These are phyloP conservation scores for Piloderma croceum DNA, from an alignment of 768 basidiomycete species.

Conservation along the genomic window DNA sequence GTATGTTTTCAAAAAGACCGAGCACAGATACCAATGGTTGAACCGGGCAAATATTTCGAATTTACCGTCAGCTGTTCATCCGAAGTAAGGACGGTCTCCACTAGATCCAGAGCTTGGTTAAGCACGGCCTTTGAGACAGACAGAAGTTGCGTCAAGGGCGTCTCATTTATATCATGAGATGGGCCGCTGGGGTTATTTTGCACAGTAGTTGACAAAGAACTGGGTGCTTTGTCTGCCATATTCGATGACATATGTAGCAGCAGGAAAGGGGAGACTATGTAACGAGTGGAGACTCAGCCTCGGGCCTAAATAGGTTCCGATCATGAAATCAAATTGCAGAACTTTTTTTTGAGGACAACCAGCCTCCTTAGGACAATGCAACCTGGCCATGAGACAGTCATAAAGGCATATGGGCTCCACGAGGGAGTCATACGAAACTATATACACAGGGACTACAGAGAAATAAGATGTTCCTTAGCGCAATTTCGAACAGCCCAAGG, in stretches of 20 bases:
- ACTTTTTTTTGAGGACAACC: too few relatives aligned
- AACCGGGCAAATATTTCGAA: conserved; percentile 79
- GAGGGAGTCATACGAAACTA: too few relatives aligned
- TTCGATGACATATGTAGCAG: too few relatives aligned
- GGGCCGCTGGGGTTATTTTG: too few relatives aligned
- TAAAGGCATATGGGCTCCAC: conserved; percentile 4
- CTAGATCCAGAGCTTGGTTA: conserved; percentile 65
- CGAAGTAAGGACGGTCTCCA: conserved; percentile 57
- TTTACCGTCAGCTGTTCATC: conserved; percentile 65
- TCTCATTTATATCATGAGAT: too few relatives aligned
- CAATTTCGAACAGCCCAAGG: conserved; percentile 73
- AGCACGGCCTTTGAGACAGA: conserved; percentile 64
- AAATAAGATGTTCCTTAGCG: conserved; percentile 57
- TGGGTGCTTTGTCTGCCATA: too few relatives aligned
- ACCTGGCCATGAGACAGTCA: neutral
- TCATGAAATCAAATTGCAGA: too few relatives aligned
- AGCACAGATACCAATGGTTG: conserved; percentile 64
- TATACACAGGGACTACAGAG: neutral
- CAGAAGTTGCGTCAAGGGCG: conserved; percentile 47
- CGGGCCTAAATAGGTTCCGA: too few relatives aligned
- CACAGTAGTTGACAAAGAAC: too few relatives aligned
- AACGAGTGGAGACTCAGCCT: too few relatives aligned
- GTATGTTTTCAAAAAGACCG: neutral
- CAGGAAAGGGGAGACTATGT: too few relatives aligned
- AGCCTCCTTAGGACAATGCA: too few relatives aligned